Conservation (phyloP, 805 yeast genomes). For the Candida glaebosa region DNA sequence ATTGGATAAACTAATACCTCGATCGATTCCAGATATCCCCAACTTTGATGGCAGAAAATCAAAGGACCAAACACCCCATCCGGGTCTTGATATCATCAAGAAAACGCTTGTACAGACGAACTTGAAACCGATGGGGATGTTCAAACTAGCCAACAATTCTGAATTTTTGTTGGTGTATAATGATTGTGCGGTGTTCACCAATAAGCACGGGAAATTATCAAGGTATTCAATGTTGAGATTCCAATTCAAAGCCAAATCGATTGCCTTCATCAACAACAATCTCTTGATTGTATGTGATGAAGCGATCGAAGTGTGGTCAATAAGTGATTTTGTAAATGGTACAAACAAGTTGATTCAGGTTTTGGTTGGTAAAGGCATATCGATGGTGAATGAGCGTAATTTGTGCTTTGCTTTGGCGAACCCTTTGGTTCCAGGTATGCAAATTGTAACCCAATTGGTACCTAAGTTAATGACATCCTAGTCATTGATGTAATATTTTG, state of each 20-base stretch:
- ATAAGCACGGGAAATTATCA: slow-evolving; percentile 53
- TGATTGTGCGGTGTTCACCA: slow-evolving; percentile 64
- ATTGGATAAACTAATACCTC: slow-evolving; percentile 53
- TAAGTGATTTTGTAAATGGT: slow-evolving; percentile 44
- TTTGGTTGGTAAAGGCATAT: slow-evolving; percentile 65
- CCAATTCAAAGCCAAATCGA: slow-evolving; percentile 34
- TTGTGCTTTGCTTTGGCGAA: slow-evolving; percentile 52
- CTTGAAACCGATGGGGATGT: slow-evolving; percentile 60
- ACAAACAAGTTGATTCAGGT: slow-evolving; percentile 59
- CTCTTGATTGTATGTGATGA: slow-evolving; percentile 56
- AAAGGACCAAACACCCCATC: slow-evolving; percentile 10
- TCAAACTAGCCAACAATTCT: slow-evolving; percentile 50
- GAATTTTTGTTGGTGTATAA: slow-evolving; percentile 65
- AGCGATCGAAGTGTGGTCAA: slow-evolving; percentile 64
- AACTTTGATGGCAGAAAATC: slow-evolving; percentile 14
- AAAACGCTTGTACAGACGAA: slow-evolving; percentile 35
- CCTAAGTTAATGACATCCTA: background rate
- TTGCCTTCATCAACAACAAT: slow-evolving; percentile 32
- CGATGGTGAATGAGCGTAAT: slow-evolving; percentile 19
- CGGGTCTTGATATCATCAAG: slow-evolving; percentile 33
- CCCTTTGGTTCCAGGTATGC: slow-evolving; percentile 60
- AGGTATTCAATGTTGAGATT: slow-evolving; percentile 42
- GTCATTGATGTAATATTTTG: background rate
- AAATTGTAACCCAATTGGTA: slow-evolving; percentile 41
- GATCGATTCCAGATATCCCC: slow-evolving; percentile 56